A percentile compares a stretch with the other conserved stretches of the same genome.
These are phyloP conservation scores for Apophysomyces ossiformis DNA, from an alignment of 371 early-diverging fungal genomes.

Conservation along the genomic window DNA sequence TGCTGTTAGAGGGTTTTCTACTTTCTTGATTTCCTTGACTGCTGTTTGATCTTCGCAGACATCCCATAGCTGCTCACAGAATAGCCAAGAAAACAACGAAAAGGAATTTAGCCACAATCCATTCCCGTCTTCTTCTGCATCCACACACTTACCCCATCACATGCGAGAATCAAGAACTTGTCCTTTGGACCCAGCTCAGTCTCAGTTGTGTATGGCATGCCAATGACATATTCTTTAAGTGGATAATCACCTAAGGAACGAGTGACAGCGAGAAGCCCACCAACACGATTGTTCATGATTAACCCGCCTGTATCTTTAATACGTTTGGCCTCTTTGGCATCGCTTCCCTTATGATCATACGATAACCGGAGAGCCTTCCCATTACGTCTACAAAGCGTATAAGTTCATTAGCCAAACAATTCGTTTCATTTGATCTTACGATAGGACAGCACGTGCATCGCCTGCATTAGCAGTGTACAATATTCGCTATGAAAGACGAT, in stretches of 20 bases:
- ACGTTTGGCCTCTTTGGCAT: constrained; percentile 86
- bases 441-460: constrained; percentile 94
- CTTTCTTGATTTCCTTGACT: constrained; percentile 80
- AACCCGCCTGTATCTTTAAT: constrained; percentile 94
- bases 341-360: constrained; percentile 98
- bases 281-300: constrained; percentile 96
- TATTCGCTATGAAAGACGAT: constrained; percentile 60
- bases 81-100: constrained; percentile 3
- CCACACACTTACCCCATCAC: constrained; percentile 87
- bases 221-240: constrained; percentile 96
- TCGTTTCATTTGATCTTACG: constrained; percentile 47
- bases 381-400: constrained; percentile 60
- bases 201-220: constrained; percentile 95
- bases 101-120: constrained; percentile 15
- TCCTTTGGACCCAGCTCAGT: constrained; percentile 79
- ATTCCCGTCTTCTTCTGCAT: too few relatives aligned
- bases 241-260: constrained; percentile 92
- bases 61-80: constrained; percentile 85
- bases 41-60: constrained; percentile 96
- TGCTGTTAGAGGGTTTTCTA: constrained; percentile 81
- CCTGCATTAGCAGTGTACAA: constrained; percentile 96
- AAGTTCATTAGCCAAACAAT: neutral
- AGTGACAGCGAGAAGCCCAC: constrained; percentile 98
- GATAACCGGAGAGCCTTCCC: constrained; percentile 89
- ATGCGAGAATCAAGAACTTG: constrained; percentile 90